Percentiles rank a stretch among this genome's conserved stretches.
These are phyloP conservation scores for Penicillium ochrochloron DNA, from an alignment of 495 filamentous ascomycete species.

Conservation along the genomic window DNA sequence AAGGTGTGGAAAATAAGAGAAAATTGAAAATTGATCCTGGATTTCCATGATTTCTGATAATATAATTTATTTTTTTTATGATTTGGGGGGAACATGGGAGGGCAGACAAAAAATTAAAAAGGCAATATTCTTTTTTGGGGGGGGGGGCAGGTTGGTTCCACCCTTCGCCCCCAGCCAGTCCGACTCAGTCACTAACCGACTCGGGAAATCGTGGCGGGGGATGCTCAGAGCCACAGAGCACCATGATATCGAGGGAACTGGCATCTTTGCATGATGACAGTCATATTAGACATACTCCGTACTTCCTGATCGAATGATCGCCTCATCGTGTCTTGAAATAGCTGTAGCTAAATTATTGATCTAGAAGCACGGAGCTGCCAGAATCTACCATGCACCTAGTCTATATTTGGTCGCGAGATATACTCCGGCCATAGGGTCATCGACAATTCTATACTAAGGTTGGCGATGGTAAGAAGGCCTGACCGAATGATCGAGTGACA, in stretches of 20 bases:
- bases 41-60: conserved; percentile 2
- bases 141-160: conserved; percentile 1
- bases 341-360: not conserved
- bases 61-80: not conserved
- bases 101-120: not conserved
- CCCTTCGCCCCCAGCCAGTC: conserved; percentile 12
- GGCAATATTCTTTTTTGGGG: conserved; percentile 5
- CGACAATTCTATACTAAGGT: not conserved
- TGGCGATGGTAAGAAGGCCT: not conserved
- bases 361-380: not conserved
- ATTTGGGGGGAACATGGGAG: not conserved
- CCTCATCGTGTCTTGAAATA: too few relatives aligned
- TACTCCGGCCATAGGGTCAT: not conserved
- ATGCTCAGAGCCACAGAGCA: conserved; percentile 33
- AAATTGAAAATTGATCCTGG: conserved; percentile 17
- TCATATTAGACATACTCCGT: too few relatives aligned
- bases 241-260: conserved; percentile 26
- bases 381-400: not conserved
- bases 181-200: conserved; percentile 15
- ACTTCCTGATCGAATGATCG: too few relatives aligned
- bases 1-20: conserved; percentile 4
- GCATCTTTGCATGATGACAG: not conserved
- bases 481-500: conserved; percentile 7
- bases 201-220: conserved; percentile 41
- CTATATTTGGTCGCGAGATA: not conserved